phyloP scores from a whole-genome alignment of 352 stramenopile genomes.

The Thalassiosira oceanica region DNA sequence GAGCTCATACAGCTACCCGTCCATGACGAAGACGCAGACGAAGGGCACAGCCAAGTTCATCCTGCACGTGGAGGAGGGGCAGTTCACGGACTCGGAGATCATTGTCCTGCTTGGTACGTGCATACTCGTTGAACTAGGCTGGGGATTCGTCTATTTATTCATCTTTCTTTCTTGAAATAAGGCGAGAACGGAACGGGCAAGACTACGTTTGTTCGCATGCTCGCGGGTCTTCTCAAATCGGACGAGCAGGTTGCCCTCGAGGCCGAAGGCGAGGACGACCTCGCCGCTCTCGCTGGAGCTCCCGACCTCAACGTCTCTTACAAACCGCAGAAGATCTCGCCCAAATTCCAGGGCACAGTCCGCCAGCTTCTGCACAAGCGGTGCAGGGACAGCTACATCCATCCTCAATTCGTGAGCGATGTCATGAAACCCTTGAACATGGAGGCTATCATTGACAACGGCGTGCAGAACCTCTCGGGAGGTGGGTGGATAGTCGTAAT shows the following conservation, averaged over 20 bases:
- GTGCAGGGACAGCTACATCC: conserved; percentile 95
- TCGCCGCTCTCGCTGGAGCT: conserved; percentile 71
- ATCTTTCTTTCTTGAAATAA: no score
- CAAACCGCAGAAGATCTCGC: conserved; percentile 99
- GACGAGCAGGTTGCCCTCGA: conserved; percentile 89
- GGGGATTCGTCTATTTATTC: no score
- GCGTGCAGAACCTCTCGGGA: conserved; percentile 96
- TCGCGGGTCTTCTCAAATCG: conserved; percentile 97
- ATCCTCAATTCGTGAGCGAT: conserved; percentile 98
- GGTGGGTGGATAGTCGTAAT: no score
- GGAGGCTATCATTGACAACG: conserved; percentile 98
- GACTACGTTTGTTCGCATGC: conserved; percentile 99
- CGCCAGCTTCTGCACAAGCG: conserved; percentile 96
- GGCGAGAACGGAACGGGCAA: conserved; percentile 99
- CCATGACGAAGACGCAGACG: conserved; percentile 98
- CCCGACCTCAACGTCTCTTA: conserved; percentile 90
- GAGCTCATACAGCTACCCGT: conserved; percentile 93
- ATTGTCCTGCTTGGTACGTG: conserved; percentile 97
- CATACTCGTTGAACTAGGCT: no score
- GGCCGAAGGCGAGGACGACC: conserved; percentile 66
- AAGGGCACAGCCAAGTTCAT: conserved; percentile 90
- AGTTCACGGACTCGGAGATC: conserved; percentile 99
- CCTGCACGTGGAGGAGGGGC: conserved; percentile 95
- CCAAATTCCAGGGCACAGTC: conserved; percentile 93
- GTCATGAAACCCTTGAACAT: conserved; percentile 98